Percentiles rank a stretch among this genome's conserved stretches.
phyloP scores from a whole-genome alignment of 148 eudicot genomes.

The Dianthus caryophyllus region DNA sequence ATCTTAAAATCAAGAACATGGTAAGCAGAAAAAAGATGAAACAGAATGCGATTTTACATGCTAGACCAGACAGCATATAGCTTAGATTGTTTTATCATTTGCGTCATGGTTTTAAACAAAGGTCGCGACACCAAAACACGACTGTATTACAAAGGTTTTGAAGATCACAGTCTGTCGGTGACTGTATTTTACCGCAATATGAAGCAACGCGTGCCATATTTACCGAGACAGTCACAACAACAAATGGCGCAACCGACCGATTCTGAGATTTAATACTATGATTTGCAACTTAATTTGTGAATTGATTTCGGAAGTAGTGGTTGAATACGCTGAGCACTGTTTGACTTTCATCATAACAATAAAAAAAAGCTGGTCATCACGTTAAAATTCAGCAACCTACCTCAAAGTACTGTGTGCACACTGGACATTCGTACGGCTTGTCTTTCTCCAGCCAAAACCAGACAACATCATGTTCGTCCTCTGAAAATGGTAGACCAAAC shows the following conservation, averaged over 20 bases:
- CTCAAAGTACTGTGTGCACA: conserved; percentile 84
- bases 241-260: no score
- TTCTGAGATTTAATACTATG: no score
- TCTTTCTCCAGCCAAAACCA: conserved; percentile 97
- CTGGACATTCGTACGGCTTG: conserved; percentile 83
- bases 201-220: no score
- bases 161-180: no score
- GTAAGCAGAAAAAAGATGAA: not conserved
- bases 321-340: not conserved
- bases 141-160: no score
- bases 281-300: not conserved
- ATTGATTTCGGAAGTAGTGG: not conserved
- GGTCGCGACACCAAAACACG: no score
- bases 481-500: conserved; percentile 30
- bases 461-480: conserved; percentile 94
- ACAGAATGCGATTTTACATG: not conserved
- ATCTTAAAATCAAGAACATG: conserved; percentile 1
- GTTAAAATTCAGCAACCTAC: conserved; percentile 31
- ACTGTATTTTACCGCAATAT: no score
- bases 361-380: not conserved
- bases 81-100: not conserved
- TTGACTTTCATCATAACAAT: not conserved
- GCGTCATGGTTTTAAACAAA: no score
- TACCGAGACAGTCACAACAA: no score
- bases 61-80: not conserved